Evolutionary conservation across 2,329 filamentous ascomycete species (phyloP).

Genomic region (Phoma sp.): DNA sequence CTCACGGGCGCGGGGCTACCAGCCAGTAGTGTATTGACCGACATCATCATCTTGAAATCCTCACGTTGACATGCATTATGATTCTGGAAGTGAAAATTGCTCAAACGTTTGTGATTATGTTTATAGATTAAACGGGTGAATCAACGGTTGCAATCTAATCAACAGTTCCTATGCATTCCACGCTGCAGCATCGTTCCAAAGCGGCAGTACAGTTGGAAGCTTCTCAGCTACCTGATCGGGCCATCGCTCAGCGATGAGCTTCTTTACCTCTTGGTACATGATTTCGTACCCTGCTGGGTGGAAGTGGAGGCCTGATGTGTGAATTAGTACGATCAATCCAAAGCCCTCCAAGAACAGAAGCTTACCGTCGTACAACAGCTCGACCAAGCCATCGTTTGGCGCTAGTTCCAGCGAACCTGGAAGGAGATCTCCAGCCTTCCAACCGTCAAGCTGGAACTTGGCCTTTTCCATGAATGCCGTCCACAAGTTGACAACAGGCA

Average conservation of each 20-base stretch:
- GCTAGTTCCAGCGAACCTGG: conserved; percentile 64
- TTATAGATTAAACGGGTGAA: too few relatives aligned
- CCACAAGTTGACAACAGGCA: conserved; percentile 81
- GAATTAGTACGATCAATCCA: conserved; percentile 14
- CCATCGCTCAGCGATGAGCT: conserved; percentile 57
- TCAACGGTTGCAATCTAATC: neutral
- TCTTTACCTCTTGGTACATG: conserved; percentile 60
- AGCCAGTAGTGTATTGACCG: neutral
- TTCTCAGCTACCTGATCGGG: conserved; percentile 62
- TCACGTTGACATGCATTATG: neutral
- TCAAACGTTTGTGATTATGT: too few relatives aligned
- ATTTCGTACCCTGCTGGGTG: conserved; percentile 62
- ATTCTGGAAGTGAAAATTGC: too few relatives aligned
- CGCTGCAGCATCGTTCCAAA: conserved; percentile 54
- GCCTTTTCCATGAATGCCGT: conserved; percentile 72
- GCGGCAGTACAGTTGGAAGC: conserved; percentile 60
- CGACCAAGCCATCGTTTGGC: conserved; percentile 61
- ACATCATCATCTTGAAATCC: conserved; percentile 1
- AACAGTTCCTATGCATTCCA: neutral
- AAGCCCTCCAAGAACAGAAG: neutral
- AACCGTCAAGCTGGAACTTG: conserved; percentile 54
- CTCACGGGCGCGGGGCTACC: conserved; percentile 6
- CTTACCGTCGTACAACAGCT: conserved; percentile 63
- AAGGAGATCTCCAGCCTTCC: conserved; percentile 53
- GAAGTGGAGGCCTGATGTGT: conserved; percentile 62